Evolutionary conservation across 495 filamentous ascomycete genomes (phyloP).

Genomic region (Antarctomyces pellizariae): DNA sequence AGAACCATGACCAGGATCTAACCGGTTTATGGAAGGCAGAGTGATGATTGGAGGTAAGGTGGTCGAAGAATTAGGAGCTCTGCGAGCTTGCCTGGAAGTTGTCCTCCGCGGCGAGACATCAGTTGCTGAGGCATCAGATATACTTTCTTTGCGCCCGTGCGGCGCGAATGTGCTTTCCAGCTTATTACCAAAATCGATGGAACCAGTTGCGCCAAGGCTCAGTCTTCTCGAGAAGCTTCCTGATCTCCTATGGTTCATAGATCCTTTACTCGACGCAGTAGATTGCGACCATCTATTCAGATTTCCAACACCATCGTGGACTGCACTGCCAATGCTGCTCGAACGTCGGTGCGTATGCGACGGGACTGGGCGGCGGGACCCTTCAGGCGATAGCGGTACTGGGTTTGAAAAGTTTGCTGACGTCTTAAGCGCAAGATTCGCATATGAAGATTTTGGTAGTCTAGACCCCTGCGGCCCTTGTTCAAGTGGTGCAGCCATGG

Average conservation of each 20-base stretch:
- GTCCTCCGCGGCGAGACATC: constrained; percentile 3
- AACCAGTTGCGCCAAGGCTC: constrained; percentile 17
- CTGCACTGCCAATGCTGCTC: constrained; percentile 19
- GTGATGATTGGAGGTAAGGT: constrained; percentile 9
- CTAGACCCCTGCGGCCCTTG: too few relatives aligned
- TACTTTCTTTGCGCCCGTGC: too few relatives aligned
- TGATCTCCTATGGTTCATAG: constrained; percentile 22
- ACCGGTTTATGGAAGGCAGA: constrained; percentile 7
- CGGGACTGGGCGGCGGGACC: too few relatives aligned
- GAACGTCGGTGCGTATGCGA: constrained; percentile 14
- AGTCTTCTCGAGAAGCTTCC: constrained; percentile 32
- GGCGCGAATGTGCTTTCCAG: constrained; percentile 9
- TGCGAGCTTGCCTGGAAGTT: constrained; percentile 4
- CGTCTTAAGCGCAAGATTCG: too few relatives aligned
- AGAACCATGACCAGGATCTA: too few relatives aligned
- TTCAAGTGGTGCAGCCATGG: too few relatives aligned
- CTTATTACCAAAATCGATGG: constrained; percentile 7
- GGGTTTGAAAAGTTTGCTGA: too few relatives aligned
- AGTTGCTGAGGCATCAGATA: constrained; percentile 6
- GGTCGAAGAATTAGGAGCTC: too few relatives aligned
- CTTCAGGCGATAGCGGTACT: too few relatives aligned
- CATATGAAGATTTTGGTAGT: too few relatives aligned
- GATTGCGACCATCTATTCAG: constrained; percentile 71
- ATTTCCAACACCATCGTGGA: constrained; percentile 43
- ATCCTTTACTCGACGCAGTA: constrained; percentile 42